These are phyloP conservation scores for Serendipita sp. DNA, from an alignment of 768 basidiomycete genomes.

Conservation along the genomic window DNA sequence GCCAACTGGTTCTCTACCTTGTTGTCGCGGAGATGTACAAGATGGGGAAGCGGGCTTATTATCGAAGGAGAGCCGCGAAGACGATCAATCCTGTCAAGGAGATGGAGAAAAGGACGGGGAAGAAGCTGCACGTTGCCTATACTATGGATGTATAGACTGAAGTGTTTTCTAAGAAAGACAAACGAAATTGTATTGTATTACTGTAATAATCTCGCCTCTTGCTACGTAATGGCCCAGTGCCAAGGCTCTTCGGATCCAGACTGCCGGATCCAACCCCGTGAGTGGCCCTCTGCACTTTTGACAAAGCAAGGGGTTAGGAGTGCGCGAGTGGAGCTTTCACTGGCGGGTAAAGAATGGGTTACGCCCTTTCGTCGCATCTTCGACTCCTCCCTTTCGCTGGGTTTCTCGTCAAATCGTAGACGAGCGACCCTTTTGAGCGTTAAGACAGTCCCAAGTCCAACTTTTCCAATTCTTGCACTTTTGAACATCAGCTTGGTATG, in stretches of 20 bases:
- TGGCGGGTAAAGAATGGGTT: too few relatives aligned
- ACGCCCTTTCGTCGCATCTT: neutral
- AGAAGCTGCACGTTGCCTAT: neutral
- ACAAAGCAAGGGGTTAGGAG: too few relatives aligned
- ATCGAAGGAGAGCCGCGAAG: constrained; percentile 1
- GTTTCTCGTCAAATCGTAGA: neutral
- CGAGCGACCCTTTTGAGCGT: too few relatives aligned
- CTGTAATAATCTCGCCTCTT: too few relatives aligned
- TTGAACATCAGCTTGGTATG: neutral
- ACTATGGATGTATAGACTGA: neutral
- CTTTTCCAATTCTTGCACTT: neutral
- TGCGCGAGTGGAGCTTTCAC: too few relatives aligned
- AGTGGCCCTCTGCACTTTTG: too few relatives aligned
- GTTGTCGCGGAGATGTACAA: neutral
- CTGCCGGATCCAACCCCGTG: neutral
- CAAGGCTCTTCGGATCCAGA: neutral
- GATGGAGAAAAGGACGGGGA: neutral
- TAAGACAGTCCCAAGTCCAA: neutral
- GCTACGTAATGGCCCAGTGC: neutral
- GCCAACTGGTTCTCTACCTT: neutral
- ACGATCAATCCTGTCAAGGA: neutral
- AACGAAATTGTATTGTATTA: too few relatives aligned
- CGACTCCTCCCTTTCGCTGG: neutral
- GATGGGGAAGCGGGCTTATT: neutral
- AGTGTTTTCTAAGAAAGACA: neutral